phyloP scores from a whole-genome alignment of 495 filamentous ascomycete species.

The Clavariopsis aquatica region DNA sequence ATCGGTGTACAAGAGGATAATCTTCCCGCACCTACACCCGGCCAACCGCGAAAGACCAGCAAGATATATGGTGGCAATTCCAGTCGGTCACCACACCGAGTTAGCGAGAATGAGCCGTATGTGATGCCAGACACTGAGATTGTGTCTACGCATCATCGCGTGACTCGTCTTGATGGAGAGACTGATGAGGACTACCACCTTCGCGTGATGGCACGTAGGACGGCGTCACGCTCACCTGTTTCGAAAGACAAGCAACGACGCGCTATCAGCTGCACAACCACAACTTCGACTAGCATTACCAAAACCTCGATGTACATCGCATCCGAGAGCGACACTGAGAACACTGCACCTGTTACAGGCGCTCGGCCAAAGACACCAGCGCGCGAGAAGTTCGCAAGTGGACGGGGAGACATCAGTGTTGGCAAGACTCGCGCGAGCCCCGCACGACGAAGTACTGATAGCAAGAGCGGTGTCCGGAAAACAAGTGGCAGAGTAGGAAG shows the following conservation, averaged over 20 bases:
- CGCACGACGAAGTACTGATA: conserved; percentile 58
- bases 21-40: conserved; percentile 91
- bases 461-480: conserved; percentile 76
- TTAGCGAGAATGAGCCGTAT: conserved; percentile 48
- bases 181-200: conserved; percentile 78
- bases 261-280: conserved; percentile 63
- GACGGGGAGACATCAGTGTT: conserved; percentile 65
- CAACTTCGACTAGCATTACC: conserved; percentile 61
- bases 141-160: conserved; percentile 52
- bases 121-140: conserved; percentile 49
- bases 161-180: conserved; percentile 56
- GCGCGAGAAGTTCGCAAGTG: conserved; percentile 60
- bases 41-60: conserved; percentile 88
- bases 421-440: conserved; percentile 74
- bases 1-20: conserved; percentile 68
- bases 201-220: conserved; percentile 62
- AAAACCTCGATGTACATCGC: conserved; percentile 58
- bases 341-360: conserved; percentile 43
- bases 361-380: conserved; percentile 66
- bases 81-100: conserved; percentile 42
- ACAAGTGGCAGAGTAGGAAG: conserved; percentile 92
- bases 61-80: conserved; percentile 51
- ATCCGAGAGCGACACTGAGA: conserved; percentile 43
- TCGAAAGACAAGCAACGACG: conserved; percentile 52
- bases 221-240: conserved; percentile 47